These are phyloP conservation scores for Barbatosphaeria neglecta DNA, from an alignment of 495 filamentous ascomycete species.

Conservation along the genomic window DNA sequence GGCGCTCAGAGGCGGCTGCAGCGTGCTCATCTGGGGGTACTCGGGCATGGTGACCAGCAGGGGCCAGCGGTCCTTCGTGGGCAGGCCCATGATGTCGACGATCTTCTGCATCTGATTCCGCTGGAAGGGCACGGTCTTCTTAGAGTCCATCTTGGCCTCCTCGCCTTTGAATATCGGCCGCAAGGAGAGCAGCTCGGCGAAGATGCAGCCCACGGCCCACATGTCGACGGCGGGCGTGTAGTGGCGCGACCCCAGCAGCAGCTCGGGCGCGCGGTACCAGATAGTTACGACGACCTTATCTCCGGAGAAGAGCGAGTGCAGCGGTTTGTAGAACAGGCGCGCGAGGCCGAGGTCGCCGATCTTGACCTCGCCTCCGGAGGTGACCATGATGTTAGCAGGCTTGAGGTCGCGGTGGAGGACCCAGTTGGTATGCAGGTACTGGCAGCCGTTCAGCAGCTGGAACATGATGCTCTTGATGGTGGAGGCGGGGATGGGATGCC, in stretches of 20 bases:
- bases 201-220: conserved; percentile 97
- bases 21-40: conserved; percentile 57
- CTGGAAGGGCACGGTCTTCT: conserved; percentile 95
- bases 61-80: conserved; percentile 82
- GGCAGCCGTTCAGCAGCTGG: conserved; percentile 84
- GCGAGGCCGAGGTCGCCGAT: conserved; percentile 91
- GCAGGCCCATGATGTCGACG: conserved; percentile 85
- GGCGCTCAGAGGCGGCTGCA: conserved; percentile 41
- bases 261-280: conserved; percentile 95
- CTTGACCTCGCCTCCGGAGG: conserved; percentile 74
- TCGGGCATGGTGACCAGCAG: conserved; percentile 72
- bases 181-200: conserved; percentile 82
- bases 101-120: conserved; percentile 99
- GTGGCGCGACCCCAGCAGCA: conserved; percentile 80
- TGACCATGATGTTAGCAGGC: conserved; percentile 98
- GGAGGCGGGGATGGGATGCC: conserved; percentile 74
- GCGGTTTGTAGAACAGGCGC: conserved; percentile 83
- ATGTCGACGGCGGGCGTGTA: conserved; percentile 95
- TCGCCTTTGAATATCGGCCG: conserved; percentile 98
- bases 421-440: conserved; percentile 95
- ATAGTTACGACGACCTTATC: conserved; percentile 99
- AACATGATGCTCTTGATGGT: conserved; percentile 89
- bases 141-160: conserved; percentile 96
- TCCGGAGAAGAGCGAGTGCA: conserved; percentile 80
- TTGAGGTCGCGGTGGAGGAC: conserved; percentile 95